A percentile compares a stretch with the other conserved stretches of the same genome.
Conservation (phyloP, 2,329 filamentous ascomycete species). For the Whalleya microplaca region DNA sequence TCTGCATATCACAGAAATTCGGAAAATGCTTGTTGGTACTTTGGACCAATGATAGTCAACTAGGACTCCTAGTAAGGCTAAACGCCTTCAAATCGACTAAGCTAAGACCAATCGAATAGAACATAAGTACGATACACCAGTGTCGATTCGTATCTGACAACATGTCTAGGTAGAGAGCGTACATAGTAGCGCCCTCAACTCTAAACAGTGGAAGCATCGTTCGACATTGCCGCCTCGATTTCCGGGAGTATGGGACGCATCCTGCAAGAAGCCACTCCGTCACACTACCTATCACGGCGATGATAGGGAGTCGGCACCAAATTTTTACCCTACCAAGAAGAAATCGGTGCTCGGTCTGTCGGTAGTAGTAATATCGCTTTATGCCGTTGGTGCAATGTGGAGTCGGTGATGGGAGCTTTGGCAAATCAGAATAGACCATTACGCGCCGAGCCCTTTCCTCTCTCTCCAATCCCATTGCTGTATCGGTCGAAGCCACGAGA, state of each 20-base stretch:
- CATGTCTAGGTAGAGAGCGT: too few species aligned
- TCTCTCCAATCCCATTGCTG: constrained; percentile 19
- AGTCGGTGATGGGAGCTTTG: constrained; percentile 1
- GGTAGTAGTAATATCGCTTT: not conserved
- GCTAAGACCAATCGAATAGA: too few species aligned
- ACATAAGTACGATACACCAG: too few species aligned
- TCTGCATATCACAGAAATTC: constrained; percentile 9
- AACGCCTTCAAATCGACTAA: too few species aligned
- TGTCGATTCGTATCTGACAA: too few species aligned
- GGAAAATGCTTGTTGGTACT: not conserved
- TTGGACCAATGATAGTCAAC: not conserved
- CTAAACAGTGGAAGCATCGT: not conserved
- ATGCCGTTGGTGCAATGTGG: not conserved
- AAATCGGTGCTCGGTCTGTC: not conserved
- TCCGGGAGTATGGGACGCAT: constrained; percentile 21
- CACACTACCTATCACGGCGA: constrained; percentile 31
- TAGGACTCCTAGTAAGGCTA: not conserved
- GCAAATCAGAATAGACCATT: constrained; percentile 21
- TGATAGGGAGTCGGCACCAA: constrained; percentile 15
- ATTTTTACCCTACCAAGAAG: not conserved
- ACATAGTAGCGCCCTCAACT: too few species aligned
- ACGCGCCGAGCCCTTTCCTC: constrained; percentile 15
- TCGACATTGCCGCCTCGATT: constrained; percentile 9
- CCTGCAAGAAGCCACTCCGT: constrained; percentile 12
- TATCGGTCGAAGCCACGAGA: constrained; percentile 9